phyloP scores from a whole-genome alignment of 2,329 filamentous ascomycete genomes.

The Rutstroemia sp. region DNA sequence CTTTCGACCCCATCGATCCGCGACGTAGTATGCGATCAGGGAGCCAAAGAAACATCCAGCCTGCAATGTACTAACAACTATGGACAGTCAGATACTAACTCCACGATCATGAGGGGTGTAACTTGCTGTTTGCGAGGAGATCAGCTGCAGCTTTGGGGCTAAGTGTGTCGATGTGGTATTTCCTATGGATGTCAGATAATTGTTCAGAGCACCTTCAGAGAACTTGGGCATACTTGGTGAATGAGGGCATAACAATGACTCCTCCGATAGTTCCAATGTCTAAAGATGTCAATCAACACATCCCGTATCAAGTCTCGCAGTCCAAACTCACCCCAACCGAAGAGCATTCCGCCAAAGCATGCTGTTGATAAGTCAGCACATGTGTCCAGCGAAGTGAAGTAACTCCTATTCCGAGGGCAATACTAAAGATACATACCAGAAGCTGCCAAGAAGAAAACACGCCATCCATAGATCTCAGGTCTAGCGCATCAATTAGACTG shows the following conservation, averaged over 20 bases:
- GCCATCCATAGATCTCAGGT: constrained; percentile 42
- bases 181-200: constrained; percentile 24
- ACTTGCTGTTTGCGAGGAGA: constrained; percentile 44
- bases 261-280: constrained; percentile 73
- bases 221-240: constrained; percentile 39
- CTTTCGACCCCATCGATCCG: constrained; percentile 30
- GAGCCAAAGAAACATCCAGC: constrained; percentile 61
- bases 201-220: too few species aligned
- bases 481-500: constrained; percentile 5
- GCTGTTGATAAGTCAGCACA: constrained; percentile 26
- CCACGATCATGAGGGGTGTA: too few species aligned
- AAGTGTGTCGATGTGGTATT: constrained; percentile 31
- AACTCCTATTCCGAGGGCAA: too few species aligned
- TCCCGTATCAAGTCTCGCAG: background rate
- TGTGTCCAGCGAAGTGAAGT: background rate
- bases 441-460: constrained; percentile 54
- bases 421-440: constrained; percentile 12
- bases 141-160: constrained; percentile 34
- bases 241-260: constrained; percentile 61
- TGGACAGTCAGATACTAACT: background rate
- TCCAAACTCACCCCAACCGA: constrained; percentile 40
- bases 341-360: constrained; percentile 60
- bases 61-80: constrained; percentile 64
- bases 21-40: constrained; percentile 38
- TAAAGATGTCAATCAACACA: background rate